Base-by-base conservation (phyloP, 2,329 filamentous ascomycete species). In the Lachnellula occidentalis region DNA sequence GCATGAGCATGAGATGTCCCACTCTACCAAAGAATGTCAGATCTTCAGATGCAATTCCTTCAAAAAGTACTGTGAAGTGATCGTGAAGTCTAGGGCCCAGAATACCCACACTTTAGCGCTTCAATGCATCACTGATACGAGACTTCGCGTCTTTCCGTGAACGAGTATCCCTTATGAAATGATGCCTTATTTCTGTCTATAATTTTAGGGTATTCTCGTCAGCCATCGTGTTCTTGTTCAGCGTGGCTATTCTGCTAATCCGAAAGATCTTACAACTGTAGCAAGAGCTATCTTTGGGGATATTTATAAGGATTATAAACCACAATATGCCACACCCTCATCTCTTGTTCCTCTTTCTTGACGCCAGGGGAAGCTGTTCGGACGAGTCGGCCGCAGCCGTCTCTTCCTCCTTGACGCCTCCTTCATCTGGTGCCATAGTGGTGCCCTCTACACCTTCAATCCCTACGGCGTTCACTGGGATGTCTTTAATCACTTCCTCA, bases 401-500 rank as follows among this genome's bases (percentile, higher is more conserved):
- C 48, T 53, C 54, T 43, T 56, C 57, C 31, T 52, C 45, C 43
- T 61, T 60, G 17, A 50, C 53, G 17, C 42, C 52, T 37, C 58
- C 57, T 9, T 54, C 34, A 34, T 34, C 17, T 34, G 50, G 39
- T 19, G 42, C 14, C 24, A 53, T 42, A 2, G 39, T 31, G 19
- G 27, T 34, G n/a, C 53, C 55, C 12, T 56, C 48, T 34, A 50
- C 51, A 15, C 51, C 48, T 36, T 53, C 45, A 34, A 37, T 45
- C 19, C 57, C 50, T 36, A 36, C 57, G 6, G 56, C 60, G 50
- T 62, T 61, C 11, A 61, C 52, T 4, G 58, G 54, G 14, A 64
- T 37, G 47, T 72, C 69, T 51, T 68, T 67, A 60, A 66, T 70
- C 57, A 61, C 65, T 19, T 68, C 63, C 49, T 73, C 71, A 4